Percentiles rank a stretch among this genome's conserved stretches.
These are phyloP conservation scores for Spencermartinsiella ligniputridi DNA, from an alignment of 1,139 yeast genomes.

Conservation along the genomic window DNA sequence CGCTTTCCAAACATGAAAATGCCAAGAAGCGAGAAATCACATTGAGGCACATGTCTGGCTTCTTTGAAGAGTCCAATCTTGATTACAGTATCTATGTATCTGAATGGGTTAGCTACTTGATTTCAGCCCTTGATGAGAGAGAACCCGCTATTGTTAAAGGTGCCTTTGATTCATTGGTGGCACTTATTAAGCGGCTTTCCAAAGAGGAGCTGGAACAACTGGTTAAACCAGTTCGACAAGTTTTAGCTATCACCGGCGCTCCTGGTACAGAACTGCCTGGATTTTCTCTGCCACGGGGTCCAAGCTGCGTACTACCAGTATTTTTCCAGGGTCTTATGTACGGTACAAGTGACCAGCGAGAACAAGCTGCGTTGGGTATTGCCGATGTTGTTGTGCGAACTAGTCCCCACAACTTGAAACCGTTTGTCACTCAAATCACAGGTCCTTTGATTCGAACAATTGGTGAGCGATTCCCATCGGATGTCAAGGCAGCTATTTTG, in stretches of 20 bases:
- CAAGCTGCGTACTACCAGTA: constrained; percentile 81
- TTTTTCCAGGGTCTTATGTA: constrained; percentile 95
- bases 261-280: constrained; percentile 68
- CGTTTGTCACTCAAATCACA: constrained; percentile 88
- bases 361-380: constrained; percentile 80
- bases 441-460: constrained; percentile 98
- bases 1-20: constrained; percentile 75
- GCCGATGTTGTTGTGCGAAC: constrained; percentile 85
- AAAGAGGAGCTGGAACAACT: constrained; percentile 73
- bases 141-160: constrained; percentile 61
- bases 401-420: constrained; percentile 72
- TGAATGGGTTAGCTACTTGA: constrained; percentile 71
- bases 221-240: constrained; percentile 72
- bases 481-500: constrained; percentile 87
- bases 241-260: constrained; percentile 63
- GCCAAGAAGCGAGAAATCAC: constrained; percentile 60
- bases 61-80: constrained; percentile 60
- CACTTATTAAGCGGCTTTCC: constrained; percentile 64
- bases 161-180: constrained; percentile 63
- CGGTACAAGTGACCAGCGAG: constrained; percentile 82
- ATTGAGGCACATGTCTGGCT: constrained; percentile 64
- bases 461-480: constrained; percentile 90
- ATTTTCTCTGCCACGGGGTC: constrained; percentile 78
- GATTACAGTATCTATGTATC: constrained; percentile 71
- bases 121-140: constrained; percentile 68